phyloP scores from a whole-genome alignment of 2,329 filamentous ascomycete genomes.

The Aspergillus tubingensis region DNA sequence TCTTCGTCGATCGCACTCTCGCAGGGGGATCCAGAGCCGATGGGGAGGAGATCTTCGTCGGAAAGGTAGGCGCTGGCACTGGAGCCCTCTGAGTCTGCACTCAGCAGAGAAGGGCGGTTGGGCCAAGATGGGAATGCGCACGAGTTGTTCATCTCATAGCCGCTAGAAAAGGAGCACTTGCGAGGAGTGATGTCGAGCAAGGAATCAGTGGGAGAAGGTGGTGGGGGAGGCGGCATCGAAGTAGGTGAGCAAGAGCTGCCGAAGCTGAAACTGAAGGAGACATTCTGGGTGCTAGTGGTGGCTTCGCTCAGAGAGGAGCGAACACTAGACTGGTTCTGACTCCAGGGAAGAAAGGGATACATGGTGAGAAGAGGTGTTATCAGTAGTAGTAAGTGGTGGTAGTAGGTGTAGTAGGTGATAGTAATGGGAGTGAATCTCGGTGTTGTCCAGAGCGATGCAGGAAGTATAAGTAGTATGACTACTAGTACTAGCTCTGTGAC shows the following conservation, averaged over 20 bases:
- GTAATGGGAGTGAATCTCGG: neutral
- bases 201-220: conserved; percentile 41
- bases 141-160: conserved; percentile 41
- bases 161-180: conserved; percentile 45
- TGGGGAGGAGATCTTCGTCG: conserved; percentile 45
- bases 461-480: neutral
- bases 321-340: conserved; percentile 23
- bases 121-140: conserved; percentile 50
- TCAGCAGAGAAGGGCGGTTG: conserved; percentile 42
- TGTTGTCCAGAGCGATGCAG: neutral
- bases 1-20: conserved; percentile 34
- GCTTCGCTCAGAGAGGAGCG: conserved; percentile 26
- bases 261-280: conserved; percentile 31
- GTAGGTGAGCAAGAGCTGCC: conserved; percentile 27
- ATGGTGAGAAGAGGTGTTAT: conserved; percentile 13
- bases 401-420: neutral
- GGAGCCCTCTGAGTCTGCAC: conserved; percentile 32
- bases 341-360: conserved; percentile 27
- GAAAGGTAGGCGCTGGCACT: conserved; percentile 44
- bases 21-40: conserved; percentile 30
- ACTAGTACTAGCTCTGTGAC: no score
- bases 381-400: conserved; percentile 7
- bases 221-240: conserved; percentile 40
- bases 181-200: conserved; percentile 45
- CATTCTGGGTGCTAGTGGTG: conserved; percentile 20